A percentile compares a stretch with the other conserved stretches of the same genome.
Evolutionary conservation across 352 stramenopile species (phyloP).

Genomic region (Phytophthora pisi): DNA sequence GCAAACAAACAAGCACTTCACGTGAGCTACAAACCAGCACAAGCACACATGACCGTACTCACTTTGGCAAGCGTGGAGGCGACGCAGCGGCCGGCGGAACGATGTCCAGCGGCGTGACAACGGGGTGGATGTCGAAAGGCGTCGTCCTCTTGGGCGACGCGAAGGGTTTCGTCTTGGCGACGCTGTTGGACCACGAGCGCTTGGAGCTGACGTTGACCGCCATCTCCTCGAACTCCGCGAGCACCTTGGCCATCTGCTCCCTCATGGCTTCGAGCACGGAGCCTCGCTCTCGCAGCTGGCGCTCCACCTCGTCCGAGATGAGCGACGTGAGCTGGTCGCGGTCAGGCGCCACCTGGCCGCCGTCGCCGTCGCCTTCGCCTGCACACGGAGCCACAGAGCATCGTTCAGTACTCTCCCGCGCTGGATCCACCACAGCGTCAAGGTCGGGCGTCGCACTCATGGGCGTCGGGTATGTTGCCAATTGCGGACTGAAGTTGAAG

Average conservation of each 20-base stretch:
- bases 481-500: constrained; percentile 32
- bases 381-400: not conserved
- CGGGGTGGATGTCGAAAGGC: constrained; percentile 34
- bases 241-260: constrained; percentile 68
- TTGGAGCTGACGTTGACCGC: constrained; percentile 57
- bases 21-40: constrained; percentile 1
- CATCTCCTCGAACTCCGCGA: constrained; percentile 76
- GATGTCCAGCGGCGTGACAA: constrained; percentile 42
- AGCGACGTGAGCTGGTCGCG: constrained; percentile 56
- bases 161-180: constrained; percentile 43
- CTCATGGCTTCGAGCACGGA: constrained; percentile 66
- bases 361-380: constrained; percentile 33
- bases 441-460: constrained; percentile 19
- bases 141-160: constrained; percentile 17
- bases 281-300: constrained; percentile 55
- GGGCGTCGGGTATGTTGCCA: not conserved
- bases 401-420: constrained; percentile 1
- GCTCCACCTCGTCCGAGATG: constrained; percentile 67
- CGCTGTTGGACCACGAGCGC: constrained; percentile 72
- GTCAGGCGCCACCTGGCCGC: constrained; percentile 37
- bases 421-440: not conserved
- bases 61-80: constrained; percentile 58
- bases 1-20: not conserved
- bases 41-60: constrained; percentile 6
- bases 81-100: constrained; percentile 20